Conservation (phyloP, 2,329 filamentous ascomycete genomes). For the Neophaeococcomyces mojaviensis region DNA sequence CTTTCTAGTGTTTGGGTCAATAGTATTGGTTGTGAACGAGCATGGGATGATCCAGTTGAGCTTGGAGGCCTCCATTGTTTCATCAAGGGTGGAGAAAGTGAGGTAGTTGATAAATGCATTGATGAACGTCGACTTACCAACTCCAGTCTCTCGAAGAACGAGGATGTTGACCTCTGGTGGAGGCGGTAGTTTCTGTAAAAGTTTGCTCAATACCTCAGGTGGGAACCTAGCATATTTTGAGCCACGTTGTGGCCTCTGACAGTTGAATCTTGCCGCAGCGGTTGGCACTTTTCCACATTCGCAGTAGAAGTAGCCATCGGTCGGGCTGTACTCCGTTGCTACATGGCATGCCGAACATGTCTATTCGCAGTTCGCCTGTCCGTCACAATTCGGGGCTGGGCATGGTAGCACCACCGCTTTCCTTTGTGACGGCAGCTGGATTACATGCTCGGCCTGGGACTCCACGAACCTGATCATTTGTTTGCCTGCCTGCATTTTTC, state of each 20-base stretch:
- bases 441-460: too few relatives aligned
- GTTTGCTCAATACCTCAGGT: conserved; percentile 12
- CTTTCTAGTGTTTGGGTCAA: conserved; percentile 23
- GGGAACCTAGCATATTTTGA: conserved; percentile 17
- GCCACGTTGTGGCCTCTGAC: conserved; percentile 24
- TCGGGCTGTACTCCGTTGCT: conserved; percentile 17
- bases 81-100: conserved; percentile 31
- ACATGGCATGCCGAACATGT: not conserved
- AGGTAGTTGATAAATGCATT: conserved; percentile 45
- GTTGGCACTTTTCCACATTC: conserved; percentile 29
- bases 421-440: too few relatives aligned
- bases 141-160: conserved; percentile 42
- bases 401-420: too few relatives aligned
- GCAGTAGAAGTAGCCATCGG: conserved; percentile 31
- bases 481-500: too few relatives aligned
- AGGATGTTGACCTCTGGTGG: conserved; percentile 36
- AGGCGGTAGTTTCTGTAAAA: conserved; percentile 19
- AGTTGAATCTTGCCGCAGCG: conserved; percentile 28
- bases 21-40: conserved; percentile 32
- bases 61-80: conserved; percentile 30
- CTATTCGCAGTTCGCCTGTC: too few relatives aligned
- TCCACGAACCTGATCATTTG: too few relatives aligned
- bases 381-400: too few relatives aligned
- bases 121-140: conserved; percentile 45
- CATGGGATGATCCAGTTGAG: conserved; percentile 35